Conservation (phyloP, 2,329 filamentous ascomycete species). For the Elsinoe ampelina region DNA sequence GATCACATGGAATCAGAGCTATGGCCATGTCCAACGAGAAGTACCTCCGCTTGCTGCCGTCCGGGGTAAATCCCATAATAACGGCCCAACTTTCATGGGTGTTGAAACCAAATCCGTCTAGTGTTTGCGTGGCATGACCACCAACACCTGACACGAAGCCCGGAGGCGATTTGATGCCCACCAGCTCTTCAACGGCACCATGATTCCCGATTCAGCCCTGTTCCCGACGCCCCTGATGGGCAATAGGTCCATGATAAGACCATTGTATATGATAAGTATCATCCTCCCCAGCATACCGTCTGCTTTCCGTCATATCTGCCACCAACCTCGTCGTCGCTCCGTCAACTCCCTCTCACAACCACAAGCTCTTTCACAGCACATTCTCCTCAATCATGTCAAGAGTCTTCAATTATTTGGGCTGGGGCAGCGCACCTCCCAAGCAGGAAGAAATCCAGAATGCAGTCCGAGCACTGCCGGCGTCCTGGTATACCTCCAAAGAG, state of each 20-base stretch:
- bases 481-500: conserved; percentile 36
- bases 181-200: not conserved
- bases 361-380: not conserved
- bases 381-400: conserved; percentile 3
- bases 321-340: not conserved
- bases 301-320: not conserved
- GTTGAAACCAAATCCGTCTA: conserved; percentile 7
- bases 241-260: not conserved
- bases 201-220: conserved; percentile 4
- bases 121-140: not conserved
- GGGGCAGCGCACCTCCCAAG: not conserved
- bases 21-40: not conserved
- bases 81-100: not conserved
- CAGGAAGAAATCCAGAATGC: not conserved
- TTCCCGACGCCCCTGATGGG: not conserved
- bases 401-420: conserved; percentile 6
- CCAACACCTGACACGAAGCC: not conserved
- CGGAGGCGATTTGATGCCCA: not conserved
- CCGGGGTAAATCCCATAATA: conserved; percentile 4
- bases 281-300: not conserved
- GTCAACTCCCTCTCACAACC: not conserved
- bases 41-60: not conserved
- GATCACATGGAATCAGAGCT: not conserved
- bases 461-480: conserved; percentile 31
- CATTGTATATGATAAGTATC: conserved; percentile 3